A percentile compares a stretch with the other conserved stretches of the same genome.
Evolutionary conservation across 2,329 filamentous ascomycete species (phyloP).

Genomic region (Botrytis fabae): DNA sequence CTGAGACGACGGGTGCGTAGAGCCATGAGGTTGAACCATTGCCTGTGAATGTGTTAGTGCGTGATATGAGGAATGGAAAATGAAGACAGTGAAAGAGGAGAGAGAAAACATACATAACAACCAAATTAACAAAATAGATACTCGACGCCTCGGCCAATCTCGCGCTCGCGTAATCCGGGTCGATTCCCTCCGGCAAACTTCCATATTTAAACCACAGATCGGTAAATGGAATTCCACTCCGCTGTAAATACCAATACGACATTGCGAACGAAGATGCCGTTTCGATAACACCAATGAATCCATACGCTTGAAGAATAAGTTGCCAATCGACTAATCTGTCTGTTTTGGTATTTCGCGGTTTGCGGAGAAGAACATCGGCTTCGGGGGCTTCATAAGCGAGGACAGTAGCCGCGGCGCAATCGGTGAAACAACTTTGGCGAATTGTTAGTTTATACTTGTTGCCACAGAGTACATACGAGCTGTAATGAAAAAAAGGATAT

Average conservation of each 20-base stretch:
- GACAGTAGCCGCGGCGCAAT: conserved; percentile 69
- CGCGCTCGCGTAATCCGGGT: conserved; percentile 54
- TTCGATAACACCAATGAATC: conserved; percentile 64
- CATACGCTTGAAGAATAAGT: conserved; percentile 71
- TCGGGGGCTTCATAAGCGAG: conserved; percentile 76
- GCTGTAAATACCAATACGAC: conserved; percentile 63
- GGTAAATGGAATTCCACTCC: conserved; percentile 62
- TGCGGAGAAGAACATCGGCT: conserved; percentile 68
- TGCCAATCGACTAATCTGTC: conserved; percentile 72
- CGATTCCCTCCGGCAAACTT: conserved; percentile 43
- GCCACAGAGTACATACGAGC: neutral
- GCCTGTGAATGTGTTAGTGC: conserved; percentile 35
- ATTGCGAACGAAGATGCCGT: conserved; percentile 60
- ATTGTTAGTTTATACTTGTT: neutral
- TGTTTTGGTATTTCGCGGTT: conserved; percentile 65
- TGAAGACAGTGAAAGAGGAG: no score
- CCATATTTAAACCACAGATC: conserved; percentile 68
- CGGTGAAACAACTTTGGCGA: conserved; percentile 62
- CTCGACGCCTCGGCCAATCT: conserved; percentile 40
- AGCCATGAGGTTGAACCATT: conserved; percentile 73
- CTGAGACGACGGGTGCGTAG: conserved; percentile 60
- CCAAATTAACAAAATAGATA: conserved; percentile 76
- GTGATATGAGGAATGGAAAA: neutral
- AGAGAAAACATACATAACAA: conserved; percentile 57
- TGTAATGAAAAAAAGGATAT: neutral